Conservation (phyloP, 441 rosid species). For the Croton setiger region DNA sequence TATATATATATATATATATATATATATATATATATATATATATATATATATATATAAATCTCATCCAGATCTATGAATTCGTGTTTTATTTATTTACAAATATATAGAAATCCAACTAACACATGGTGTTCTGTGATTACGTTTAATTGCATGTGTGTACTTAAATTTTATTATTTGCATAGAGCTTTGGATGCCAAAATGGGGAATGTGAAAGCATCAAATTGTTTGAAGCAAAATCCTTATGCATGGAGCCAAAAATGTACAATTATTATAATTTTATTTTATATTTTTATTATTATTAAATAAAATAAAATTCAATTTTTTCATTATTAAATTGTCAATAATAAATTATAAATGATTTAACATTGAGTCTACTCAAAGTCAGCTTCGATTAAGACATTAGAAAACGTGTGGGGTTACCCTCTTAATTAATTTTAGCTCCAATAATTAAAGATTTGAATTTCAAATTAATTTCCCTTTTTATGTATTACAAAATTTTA, state of each 20-base stretch:
- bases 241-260: conserved; percentile 56
- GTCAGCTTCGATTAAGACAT: conserved; percentile 25
- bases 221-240: conserved; percentile 40
- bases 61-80: too few relatives aligned
- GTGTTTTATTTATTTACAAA: background rate
- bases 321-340: background rate
- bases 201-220: conserved; percentile 49
- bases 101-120: conserved; percentile 9
- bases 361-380: conserved; percentile 17
- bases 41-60: too few relatives aligned
- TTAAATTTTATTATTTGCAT: conserved; percentile 11
- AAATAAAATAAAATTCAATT: conserved; percentile 4
- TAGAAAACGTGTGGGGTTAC: conserved; percentile 23
- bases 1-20: too few relatives aligned
- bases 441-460: background rate
- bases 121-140: conserved; percentile 19
- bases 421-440: background rate
- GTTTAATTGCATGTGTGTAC: conserved; percentile 7
- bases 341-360: conserved; percentile 2
- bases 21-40: too few relatives aligned
- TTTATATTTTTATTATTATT: background rate
- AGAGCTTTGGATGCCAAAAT: conserved; percentile 58
- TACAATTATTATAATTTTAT: conserved; percentile 31
- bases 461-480: too few relatives aligned
- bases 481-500: too few relatives aligned